These are phyloP conservation scores for Dalbergia cultrata DNA, from an alignment of 306 rosid species.

Conservation along the genomic window DNA sequence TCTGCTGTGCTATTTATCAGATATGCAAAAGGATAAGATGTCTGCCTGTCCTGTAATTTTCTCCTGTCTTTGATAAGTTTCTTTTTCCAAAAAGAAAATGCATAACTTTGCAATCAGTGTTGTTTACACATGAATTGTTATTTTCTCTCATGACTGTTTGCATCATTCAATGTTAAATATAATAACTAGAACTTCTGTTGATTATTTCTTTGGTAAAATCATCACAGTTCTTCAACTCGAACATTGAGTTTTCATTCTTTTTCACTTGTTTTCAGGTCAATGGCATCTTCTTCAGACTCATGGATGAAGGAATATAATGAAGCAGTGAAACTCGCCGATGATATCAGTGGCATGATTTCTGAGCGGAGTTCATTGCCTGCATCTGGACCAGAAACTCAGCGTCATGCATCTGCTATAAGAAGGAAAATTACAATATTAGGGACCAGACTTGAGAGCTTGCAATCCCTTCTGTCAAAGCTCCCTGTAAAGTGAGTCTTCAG, in stretches of 20 bases:
- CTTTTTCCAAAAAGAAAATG: not conserved
- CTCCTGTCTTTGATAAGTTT: not conserved
- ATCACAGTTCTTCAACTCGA: conserved; percentile 20
- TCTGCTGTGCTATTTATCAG: conserved; percentile 1
- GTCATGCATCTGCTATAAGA: conserved; percentile 90
- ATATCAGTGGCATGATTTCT: conserved; percentile 90
- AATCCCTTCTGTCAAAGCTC: conserved; percentile 72
- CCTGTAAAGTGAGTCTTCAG: conserved; percentile 84
- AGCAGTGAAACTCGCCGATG: conserved; percentile 89
- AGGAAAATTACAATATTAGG: conserved; percentile 96
- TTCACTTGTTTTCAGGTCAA: conserved; percentile 53
- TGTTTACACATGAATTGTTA: not conserved
- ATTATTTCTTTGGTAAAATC: conserved; percentile 12
- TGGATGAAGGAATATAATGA: conserved; percentile 97
- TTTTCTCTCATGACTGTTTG: not conserved
- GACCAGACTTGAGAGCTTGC: conserved; percentile 96
- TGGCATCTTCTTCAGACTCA: conserved; percentile 92
- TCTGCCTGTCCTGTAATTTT: not conserved
- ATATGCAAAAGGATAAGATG: conserved; percentile 7
- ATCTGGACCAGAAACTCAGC: conserved; percentile 93
- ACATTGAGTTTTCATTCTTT: not conserved
- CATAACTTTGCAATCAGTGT: not conserved
- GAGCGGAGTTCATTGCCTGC: conserved; percentile 70
- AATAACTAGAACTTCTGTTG: conserved; percentile 12
- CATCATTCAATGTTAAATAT: conserved; percentile 14